Evolutionary conservation across 225 moss, liverwort and hornwort species (phyloP), one percentile per base, ranked within the genome.

Genomic region (Polytrichum commune): DNA sequence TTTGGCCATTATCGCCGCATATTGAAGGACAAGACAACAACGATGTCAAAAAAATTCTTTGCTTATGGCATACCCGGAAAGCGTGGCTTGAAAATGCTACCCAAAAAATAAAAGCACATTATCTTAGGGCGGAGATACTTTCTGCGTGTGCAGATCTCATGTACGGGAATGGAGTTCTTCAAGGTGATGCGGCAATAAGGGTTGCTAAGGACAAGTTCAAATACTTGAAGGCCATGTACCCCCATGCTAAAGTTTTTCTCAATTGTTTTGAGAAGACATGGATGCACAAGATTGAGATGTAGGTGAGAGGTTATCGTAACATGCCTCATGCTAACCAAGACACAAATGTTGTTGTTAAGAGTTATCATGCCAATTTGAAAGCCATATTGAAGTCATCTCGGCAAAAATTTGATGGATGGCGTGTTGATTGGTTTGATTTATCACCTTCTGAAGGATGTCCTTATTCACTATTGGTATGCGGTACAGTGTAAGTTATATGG

Each of bases 401-500:
- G 6, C 13, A 26, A 65, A 26, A 5, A 1, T 65, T 20, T 3
- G 1, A 3, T 2, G 27, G 23, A 2, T 1, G 5, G 1, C 6
- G 29, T 8, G 19, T 65, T 20, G 64, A 65, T 28, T 65, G 27
- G 64, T 28, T 28, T 65, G n/a, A 65, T 65, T 28, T 28, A 65
- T 30, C 20, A 65, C 7, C 64, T 65, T 27, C 7, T 65, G 6
- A 28, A 29, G 1, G 64, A 65, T 28, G 64, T 65, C 20, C 7
- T 65, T 1, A 65, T 16, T 28, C 64, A 65, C 0, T 65, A 65
- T 5, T 65, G 5, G 27, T 65, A 65, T 28, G 7, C 1, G 1
- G 27, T 28, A 7, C 0, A 26, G 7, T 28, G 23, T 1, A 65
- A 65, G 64, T 6, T 28, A 16, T 65, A n/a, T 65, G 64, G 64